Evolutionary conservation across 371 early-diverging fungal genomes (phyloP), one percentile per base, ranked within the genome.

Genomic region (Catenaria anguillulae): DNA sequence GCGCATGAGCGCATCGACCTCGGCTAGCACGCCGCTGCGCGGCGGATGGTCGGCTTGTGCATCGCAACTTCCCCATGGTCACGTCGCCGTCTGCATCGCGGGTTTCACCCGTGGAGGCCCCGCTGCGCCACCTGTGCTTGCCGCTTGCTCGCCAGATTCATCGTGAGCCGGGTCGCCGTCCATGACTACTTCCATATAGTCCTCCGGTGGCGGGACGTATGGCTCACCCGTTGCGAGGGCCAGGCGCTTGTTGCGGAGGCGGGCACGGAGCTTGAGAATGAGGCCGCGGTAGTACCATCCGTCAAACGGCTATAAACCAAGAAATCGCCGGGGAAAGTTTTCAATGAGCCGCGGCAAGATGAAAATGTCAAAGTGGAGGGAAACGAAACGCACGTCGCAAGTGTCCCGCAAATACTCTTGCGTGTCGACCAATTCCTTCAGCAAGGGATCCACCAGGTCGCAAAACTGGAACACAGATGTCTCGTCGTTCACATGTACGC

Each of bases 261-360:
- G 58, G 0, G 58, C 58, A 24, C 58, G 58, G 15, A 58, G 33
- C 21, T 40, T 36, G 10, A 58, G 33, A 24, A 58, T 58, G 5
- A 58, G 24, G 42, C 58, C 58, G 36, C 43, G 36, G 42, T 35
- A 58, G 42, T 58, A 58, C 58, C 58, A 58, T 10, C 58, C 58
- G 42, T 58, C 58, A 26, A 35, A 12, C 17, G 58, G 58, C 58
- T 58, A 29, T 3, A 12, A 6, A 23, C n/a, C n/a, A n/a, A 21
- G 10, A 17, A 5, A 19, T 0, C 21, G 0, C n/a, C n/a, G n/a
- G n/a, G n/a, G 43, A 21, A 23, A n/a, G n/a, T n/a, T n/a, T n/a
- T n/a, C n/a, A 17, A 46, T 23, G 46, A 1, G 46, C n/a, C n/a
- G 1, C 5, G 1, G 21, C n/a, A 6, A 6, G 3, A 24, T 46